Evolutionary conservation across 176 grass and related monocot species (phyloP).

Genomic region (Echinochloa phyllopogon): DNA sequence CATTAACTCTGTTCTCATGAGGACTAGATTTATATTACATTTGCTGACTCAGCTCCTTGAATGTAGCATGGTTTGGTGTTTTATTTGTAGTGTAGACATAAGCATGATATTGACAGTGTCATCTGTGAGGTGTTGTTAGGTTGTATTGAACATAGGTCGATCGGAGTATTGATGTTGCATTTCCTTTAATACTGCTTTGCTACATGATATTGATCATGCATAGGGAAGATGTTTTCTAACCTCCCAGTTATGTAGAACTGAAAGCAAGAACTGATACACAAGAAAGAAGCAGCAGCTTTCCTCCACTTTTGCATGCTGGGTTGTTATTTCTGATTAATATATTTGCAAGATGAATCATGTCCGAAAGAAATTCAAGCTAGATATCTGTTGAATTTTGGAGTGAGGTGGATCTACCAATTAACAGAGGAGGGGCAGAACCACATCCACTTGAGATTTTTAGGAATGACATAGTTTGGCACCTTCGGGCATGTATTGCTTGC

Average conservation of each 20-base stretch:
- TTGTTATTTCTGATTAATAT: conserved; percentile 14
- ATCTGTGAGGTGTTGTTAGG: neutral
- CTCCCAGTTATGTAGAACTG: neutral
- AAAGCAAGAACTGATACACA: neutral
- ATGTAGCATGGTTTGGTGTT: neutral
- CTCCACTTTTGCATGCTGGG: neutral
- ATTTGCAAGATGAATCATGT: conserved; percentile 4
- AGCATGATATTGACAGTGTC: neutral
- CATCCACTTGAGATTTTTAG: neutral
- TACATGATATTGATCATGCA: neutral
- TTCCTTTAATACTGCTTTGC: neutral
- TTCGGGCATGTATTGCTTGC: neutral
- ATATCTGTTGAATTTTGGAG: neutral
- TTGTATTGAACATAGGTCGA: neutral
- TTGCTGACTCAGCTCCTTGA: neutral
- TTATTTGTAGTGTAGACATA: neutral
- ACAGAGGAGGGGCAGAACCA: neutral
- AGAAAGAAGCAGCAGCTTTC: neutral
- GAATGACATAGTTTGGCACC: neutral
- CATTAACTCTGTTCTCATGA: neutral
- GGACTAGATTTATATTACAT: neutral
- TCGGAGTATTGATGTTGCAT: neutral
- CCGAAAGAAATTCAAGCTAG: neutral
- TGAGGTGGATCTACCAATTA: neutral
- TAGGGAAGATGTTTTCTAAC: neutral